A percentile compares a stretch with the other conserved stretches of the same genome.
phyloP scores from a whole-genome alignment of 2,329 filamentous ascomycete species.

The Cyphellophora europaea region DNA sequence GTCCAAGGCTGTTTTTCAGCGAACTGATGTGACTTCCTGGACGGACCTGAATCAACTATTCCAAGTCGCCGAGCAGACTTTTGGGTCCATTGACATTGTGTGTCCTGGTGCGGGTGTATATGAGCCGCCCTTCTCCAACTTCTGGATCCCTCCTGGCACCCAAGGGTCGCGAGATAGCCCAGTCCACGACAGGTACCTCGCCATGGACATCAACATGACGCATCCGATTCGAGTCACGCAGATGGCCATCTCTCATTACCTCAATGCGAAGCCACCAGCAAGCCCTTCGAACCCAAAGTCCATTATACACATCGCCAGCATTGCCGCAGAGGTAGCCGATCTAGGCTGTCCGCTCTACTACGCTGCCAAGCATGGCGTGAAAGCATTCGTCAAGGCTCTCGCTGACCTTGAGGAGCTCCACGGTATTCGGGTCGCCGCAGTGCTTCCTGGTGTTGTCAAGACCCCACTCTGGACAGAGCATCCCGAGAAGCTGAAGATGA shows the following conservation, averaged over 20 bases:
- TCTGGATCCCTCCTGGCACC: slow-evolving; percentile 40
- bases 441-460: slow-evolving; percentile 52
- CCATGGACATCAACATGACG: slow-evolving; percentile 42
- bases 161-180: slow-evolving; percentile 31
- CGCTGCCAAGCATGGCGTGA: slow-evolving; percentile 41
- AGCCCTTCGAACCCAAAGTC: slow-evolving; percentile 24
- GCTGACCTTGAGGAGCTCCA: slow-evolving; percentile 36
- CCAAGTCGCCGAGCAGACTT: slow-evolving; percentile 36
- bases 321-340: slow-evolving; percentile 32
- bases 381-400: slow-evolving; percentile 40
- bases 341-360: slow-evolving; percentile 37
- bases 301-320: slow-evolving; percentile 40
- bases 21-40: slow-evolving; percentile 43
- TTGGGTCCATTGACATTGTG: slow-evolving; percentile 38
- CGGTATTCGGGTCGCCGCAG: slow-evolving; percentile 49
- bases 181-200: slow-evolving; percentile 31
- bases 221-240: slow-evolving; percentile 45
- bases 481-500: slow-evolving; percentile 47
- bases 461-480: slow-evolving; percentile 55
- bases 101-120: slow-evolving; percentile 36
- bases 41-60: slow-evolving; percentile 40
- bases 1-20: slow-evolving; percentile 31
- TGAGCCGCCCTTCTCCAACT: slow-evolving; percentile 36
- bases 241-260: slow-evolving; percentile 40
- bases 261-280: slow-evolving; percentile 21